phyloP scores from a whole-genome alignment of 2,329 filamentous ascomycete genomes.

The Myriosclerotinia scirpicola region DNA sequence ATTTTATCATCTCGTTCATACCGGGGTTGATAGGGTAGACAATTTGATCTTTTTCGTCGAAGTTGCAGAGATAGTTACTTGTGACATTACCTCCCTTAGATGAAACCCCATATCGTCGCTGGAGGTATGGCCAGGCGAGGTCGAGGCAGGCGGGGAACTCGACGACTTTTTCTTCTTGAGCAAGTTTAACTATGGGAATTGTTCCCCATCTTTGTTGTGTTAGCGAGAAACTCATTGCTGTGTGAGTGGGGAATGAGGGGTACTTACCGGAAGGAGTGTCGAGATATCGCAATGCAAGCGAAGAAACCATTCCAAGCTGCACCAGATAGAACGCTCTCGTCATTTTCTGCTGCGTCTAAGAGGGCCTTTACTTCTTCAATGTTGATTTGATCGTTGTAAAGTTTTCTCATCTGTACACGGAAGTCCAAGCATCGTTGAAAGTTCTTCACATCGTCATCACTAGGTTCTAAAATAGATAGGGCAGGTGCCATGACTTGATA shows the following conservation, averaged over 20 bases:
- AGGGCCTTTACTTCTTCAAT: constrained; percentile 11
- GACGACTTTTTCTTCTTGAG: constrained; percentile 40
- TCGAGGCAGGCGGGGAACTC: constrained; percentile 40
- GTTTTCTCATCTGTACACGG: constrained; percentile 16
- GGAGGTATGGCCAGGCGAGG: constrained; percentile 40
- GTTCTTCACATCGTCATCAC: constrained; percentile 39
- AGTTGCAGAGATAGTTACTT: constrained; percentile 41
- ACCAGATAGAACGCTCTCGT: constrained; percentile 35
- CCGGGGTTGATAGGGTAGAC: constrained; percentile 40
- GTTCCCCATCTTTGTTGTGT: constrained; percentile 39
- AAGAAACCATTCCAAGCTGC: constrained; percentile 43
- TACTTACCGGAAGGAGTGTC: constrained; percentile 41
- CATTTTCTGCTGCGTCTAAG: constrained; percentile 31
- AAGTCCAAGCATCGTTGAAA: constrained; percentile 22
- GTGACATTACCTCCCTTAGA: constrained; percentile 42
- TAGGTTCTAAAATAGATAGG: constrained; percentile 32
- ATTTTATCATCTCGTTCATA: constrained; percentile 35
- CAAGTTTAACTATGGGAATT: constrained; percentile 41
- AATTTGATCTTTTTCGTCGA: constrained; percentile 35
- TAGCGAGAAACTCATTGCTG: neutral
- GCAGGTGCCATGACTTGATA: constrained; percentile 39
- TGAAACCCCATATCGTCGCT: constrained; percentile 39
- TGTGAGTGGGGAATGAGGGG: neutral
- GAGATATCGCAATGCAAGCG: constrained; percentile 38
- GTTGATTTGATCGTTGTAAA: constrained; percentile 19